A percentile compares a stretch with the other conserved stretches of the same genome.
Conservation (phyloP, 2,329 filamentous ascomycete species). For the Fusarium sp. region DNA sequence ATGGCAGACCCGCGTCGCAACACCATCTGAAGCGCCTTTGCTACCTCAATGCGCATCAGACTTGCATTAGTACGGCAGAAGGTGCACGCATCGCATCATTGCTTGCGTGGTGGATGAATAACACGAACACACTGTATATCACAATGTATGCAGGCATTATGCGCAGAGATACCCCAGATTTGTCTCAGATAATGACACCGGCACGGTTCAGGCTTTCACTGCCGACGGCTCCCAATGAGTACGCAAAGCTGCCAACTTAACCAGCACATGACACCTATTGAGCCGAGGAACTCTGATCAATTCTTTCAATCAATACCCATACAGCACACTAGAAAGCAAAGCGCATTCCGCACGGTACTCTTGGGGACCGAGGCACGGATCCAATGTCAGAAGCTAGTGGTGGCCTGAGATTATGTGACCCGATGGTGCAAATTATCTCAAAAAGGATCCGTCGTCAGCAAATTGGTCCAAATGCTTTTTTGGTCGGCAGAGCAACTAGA, state of each 20-base stretch:
- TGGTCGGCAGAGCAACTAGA: slow-evolving; percentile 46
- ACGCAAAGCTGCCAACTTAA: slow-evolving; percentile 2
- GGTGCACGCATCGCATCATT: neutral
- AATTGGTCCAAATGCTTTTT: slow-evolving; percentile 6
- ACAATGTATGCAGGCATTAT: slow-evolving; percentile 1
- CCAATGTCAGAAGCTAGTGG: slow-evolving; percentile 22
- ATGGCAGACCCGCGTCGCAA: neutral
- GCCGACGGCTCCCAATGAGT: neutral
- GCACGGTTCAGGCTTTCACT: slow-evolving; percentile 12
- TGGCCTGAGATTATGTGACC: slow-evolving; percentile 25
- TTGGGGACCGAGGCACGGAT: slow-evolving; percentile 16
- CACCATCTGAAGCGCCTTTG: neutral
- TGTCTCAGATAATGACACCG: slow-evolving; percentile 25
- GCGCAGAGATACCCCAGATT: slow-evolving; percentile 29
- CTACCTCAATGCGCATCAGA: slow-evolving; percentile 19
- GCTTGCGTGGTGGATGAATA: slow-evolving; percentile 11
- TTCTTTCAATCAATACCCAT: neutral
- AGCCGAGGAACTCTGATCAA: slow-evolving; percentile 23
- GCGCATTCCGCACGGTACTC: slow-evolving; percentile 12
- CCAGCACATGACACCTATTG: slow-evolving; percentile 16
- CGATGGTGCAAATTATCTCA: slow-evolving; percentile 26
- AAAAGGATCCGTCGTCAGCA: slow-evolving; percentile 30
- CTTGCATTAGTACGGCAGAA: slow-evolving; percentile 24
- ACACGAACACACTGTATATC: neutral
- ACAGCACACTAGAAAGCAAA: slow-evolving; percentile 4